Conservation (phyloP, 495 filamentous ascomycete genomes). For the Hypoxylon perforatum region DNA sequence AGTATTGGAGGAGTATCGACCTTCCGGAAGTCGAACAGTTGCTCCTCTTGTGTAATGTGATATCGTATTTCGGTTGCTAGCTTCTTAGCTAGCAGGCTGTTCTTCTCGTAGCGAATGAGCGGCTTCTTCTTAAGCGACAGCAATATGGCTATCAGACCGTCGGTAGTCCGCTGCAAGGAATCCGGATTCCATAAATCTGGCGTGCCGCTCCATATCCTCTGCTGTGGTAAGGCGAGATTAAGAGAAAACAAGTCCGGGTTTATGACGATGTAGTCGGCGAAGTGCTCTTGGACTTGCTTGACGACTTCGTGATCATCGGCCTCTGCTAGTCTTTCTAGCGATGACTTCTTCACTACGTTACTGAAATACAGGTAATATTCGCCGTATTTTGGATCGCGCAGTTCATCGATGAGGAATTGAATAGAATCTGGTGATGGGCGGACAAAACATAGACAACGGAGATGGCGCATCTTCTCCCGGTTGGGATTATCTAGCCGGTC, state of each 20-base stretch:
- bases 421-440: constrained; percentile 91
- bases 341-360: constrained; percentile 96
- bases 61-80: constrained; percentile 92
- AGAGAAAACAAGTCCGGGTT: constrained; percentile 94
- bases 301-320: constrained; percentile 99
- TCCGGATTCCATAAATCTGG: constrained; percentile 93
- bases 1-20: constrained; percentile 95
- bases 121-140: constrained; percentile 95
- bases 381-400: constrained; percentile 96
- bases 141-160: constrained; percentile 84
- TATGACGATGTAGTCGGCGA: constrained; percentile 92
- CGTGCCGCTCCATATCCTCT: constrained; percentile 80
- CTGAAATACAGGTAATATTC: constrained; percentile 98
- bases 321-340: constrained; percentile 92
- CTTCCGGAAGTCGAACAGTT: constrained; percentile 95
- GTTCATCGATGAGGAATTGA: constrained; percentile 92
- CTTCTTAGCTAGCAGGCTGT: constrained; percentile 89
- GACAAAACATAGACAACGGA: constrained; percentile 92
- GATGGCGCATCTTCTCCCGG: constrained; percentile 97
- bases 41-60: constrained; percentile 93
- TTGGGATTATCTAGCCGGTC: constrained; percentile 92
- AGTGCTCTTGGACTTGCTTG: constrained; percentile 90
- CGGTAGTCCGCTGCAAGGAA: constrained; percentile 81
- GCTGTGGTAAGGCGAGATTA: constrained; percentile 76
- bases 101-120: constrained; percentile 92